Evolutionary conservation across 768 basidiomycete genomes (phyloP).

Genomic region (Tricholoma bakamatsutake): DNA sequence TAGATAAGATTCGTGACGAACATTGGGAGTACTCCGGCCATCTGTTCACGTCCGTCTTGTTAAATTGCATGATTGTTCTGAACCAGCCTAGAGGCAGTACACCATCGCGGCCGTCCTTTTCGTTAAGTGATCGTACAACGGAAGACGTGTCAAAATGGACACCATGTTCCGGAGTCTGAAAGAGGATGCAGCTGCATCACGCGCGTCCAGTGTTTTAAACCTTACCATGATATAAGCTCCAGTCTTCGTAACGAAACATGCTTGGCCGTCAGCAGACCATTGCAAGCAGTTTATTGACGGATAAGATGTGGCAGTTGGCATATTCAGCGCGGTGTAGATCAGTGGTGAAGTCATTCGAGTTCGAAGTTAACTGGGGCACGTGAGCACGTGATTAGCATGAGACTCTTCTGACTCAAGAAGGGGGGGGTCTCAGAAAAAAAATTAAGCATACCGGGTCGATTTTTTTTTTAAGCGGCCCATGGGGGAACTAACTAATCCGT

Average conservation of each 20-base stretch:
- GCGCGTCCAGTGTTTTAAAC: background rate
- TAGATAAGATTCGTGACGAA: constrained; percentile 13
- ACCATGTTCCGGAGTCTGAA: constrained; percentile 70
- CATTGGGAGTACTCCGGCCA: constrained; percentile 51
- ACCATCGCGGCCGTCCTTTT: constrained; percentile 23
- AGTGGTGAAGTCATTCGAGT: constrained; percentile 4
- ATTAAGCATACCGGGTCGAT: too few species aligned
- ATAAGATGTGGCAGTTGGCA: constrained; percentile 54
- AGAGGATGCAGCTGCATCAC: background rate
- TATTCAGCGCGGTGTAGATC: constrained; percentile 46
- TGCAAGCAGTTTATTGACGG: constrained; percentile 59
- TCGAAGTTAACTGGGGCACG: too few species aligned
- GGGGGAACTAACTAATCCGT: too few species aligned
- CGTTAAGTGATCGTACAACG: constrained; percentile 35
- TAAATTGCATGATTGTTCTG: constrained; percentile 64
- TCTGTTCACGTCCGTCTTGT: constrained; percentile 32
- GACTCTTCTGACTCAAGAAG: too few species aligned
- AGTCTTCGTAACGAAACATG: constrained; percentile 57
- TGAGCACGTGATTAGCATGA: too few species aligned
- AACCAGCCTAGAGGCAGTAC: constrained; percentile 56
- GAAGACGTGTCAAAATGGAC: constrained; percentile 59
- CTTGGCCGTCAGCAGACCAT: constrained; percentile 74
- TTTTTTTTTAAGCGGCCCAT: too few species aligned
- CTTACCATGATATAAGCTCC: constrained; percentile 66
- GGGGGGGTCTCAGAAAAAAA: too few species aligned